These are phyloP conservation scores for Gnetum montanum DNA, from an alignment of 75 land plant genomes.

Conservation along the genomic window DNA sequence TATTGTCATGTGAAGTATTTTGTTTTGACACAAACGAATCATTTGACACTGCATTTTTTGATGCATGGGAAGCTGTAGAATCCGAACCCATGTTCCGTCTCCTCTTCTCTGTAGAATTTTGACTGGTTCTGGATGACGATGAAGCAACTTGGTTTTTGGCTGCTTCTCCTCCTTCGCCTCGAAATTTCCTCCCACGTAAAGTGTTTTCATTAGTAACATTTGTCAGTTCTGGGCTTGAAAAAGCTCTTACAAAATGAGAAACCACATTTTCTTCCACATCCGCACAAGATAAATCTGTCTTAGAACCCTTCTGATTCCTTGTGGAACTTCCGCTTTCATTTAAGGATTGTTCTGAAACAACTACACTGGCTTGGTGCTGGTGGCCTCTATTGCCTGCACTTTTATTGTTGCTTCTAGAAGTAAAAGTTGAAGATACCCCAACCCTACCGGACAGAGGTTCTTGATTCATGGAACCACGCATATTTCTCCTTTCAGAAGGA, in stretches of 20 bases:
- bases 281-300: conserved; percentile 13
- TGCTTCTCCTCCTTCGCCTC: conserved; percentile 13
- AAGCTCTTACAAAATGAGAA: conserved; percentile 45
- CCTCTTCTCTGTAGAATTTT: conserved; percentile 9
- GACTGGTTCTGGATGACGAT: conserved; percentile 8
- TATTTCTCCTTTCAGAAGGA: conserved; percentile 9
- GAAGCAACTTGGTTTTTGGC: conserved; percentile 12
- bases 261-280: conserved; percentile 22
- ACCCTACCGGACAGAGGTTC: background rate
- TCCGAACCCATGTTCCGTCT: conserved; percentile 33
- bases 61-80: conserved; percentile 6
- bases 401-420: conserved; percentile 12
- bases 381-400: conserved; percentile 21
- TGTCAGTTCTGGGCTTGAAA: conserved; percentile 60
- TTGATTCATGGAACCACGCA: background rate
- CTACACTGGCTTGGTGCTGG: conserved; percentile 8
- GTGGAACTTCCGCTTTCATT: conserved; percentile 9
- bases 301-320: conserved; percentile 17
- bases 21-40: conserved; percentile 16
- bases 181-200: conserved; percentile 20
- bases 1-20: conserved; percentile 21
- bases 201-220: conserved; percentile 24
- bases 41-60: conserved; percentile 17
- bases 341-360: conserved; percentile 11
- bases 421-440: background rate